phyloP scores from a whole-genome alignment of 1,284 basidiomycete species.

The Kalmanozyma brasiliensis region DNA sequence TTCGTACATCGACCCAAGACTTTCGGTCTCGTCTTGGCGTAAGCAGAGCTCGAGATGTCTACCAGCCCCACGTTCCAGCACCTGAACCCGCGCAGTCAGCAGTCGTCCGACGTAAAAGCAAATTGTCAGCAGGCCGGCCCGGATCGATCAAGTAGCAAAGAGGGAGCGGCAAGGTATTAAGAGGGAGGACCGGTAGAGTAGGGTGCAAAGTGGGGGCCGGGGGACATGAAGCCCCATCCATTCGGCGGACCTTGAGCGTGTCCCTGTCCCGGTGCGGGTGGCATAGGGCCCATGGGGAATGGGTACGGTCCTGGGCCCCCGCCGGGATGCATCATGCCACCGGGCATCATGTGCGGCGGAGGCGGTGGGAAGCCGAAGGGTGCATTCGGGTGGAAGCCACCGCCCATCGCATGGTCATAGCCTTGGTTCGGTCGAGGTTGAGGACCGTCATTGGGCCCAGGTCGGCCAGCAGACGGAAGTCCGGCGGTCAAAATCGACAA shows the following conservation, averaged over 20 bases:
- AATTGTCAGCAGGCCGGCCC: not conserved
- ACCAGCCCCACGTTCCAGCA: constrained; percentile 55
- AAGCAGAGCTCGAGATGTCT: not conserved
- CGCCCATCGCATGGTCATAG: constrained; percentile 20
- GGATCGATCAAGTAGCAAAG: not conserved
- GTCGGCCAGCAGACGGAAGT: constrained; percentile 9
- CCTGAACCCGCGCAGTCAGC: constrained; percentile 14
- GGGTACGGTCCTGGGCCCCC: constrained; percentile 15
- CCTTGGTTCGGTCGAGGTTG: constrained; percentile 19
- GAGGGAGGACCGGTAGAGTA: constrained; percentile 42
- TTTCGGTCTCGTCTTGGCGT: not conserved
- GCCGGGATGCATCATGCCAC: constrained; percentile 35
- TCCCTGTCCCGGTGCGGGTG: constrained; percentile 13
- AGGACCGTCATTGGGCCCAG: constrained; percentile 9
- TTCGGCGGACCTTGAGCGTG: constrained; percentile 21
- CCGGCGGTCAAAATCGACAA: constrained; percentile 47
- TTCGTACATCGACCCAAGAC: no score
- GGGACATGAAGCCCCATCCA: constrained; percentile 28
- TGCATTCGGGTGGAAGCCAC: constrained; percentile 18
- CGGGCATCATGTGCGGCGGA: constrained; percentile 37
- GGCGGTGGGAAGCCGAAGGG: constrained; percentile 40
- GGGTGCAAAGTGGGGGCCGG: constrained; percentile 28
- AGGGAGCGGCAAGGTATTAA: not conserved
- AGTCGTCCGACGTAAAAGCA: no score
- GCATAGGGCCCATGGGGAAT: constrained; percentile 41